Evolutionary conservation across 495 filamentous ascomycete species (phyloP).

Genomic region (Hypoxylon rickii): DNA sequence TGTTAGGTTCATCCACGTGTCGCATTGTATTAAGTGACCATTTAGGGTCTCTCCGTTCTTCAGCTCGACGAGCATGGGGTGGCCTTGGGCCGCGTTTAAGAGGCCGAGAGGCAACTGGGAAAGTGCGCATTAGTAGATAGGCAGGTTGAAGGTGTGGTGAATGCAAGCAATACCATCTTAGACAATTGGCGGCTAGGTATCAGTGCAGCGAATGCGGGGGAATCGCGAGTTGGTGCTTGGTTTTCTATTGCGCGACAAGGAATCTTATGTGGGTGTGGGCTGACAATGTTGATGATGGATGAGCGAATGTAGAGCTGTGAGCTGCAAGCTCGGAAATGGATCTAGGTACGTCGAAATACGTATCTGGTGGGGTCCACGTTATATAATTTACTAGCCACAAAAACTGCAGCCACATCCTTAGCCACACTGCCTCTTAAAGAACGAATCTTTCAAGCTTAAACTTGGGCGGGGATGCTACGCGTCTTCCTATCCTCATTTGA

Average conservation of each 20-base stretch:
- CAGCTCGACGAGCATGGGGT: slow-evolving; percentile 98
- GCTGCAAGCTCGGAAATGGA: slow-evolving; percentile 16
- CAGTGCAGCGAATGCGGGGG: too few species aligned
- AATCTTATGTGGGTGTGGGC: slow-evolving; percentile 2
- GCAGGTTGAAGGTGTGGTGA: neutral
- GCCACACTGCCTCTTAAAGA: too few species aligned
- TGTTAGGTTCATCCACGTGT: slow-evolving; percentile 99
- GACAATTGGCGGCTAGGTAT: neutral
- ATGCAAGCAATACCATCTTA: slow-evolving; percentile 26
- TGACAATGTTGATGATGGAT: slow-evolving; percentile 8
- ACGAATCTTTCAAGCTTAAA: too few species aligned
- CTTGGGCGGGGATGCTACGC: too few species aligned
- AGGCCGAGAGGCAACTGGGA: slow-evolving; percentile 86
- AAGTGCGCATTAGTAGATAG: slow-evolving; percentile 17
- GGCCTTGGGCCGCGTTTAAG: slow-evolving; percentile 92
- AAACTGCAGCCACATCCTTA: neutral
- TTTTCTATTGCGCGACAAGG: slow-evolving; percentile 7
- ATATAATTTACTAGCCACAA: neutral
- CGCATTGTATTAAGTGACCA: slow-evolving; percentile 91
- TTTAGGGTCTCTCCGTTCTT: slow-evolving; percentile 99
- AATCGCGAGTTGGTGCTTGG: slow-evolving; percentile 1
- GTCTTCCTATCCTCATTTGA: too few species aligned
- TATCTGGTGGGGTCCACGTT: neutral
- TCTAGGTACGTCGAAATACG: neutral
- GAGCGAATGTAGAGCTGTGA: slow-evolving; percentile 6